A percentile compares a stretch with the other conserved stretches of the same genome.
Conservation (phyloP, 2,329 filamentous ascomycete genomes). For the Tothia fuscella region DNA sequence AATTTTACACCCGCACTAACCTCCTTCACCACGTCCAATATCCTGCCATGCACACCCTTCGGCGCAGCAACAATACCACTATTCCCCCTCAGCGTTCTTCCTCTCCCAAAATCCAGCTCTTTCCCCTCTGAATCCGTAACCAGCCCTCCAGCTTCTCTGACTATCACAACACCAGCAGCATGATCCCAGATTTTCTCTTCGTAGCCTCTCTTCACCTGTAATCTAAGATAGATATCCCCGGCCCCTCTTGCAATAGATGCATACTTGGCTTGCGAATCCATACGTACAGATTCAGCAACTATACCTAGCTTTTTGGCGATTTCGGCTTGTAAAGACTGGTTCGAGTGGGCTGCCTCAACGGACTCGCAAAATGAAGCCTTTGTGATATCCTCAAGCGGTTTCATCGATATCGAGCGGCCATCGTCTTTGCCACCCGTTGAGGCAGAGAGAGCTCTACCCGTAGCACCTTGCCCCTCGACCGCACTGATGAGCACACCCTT, state of each 20-base stretch:
- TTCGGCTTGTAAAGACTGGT: slow-evolving; percentile 73
- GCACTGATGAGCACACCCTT: slow-evolving; percentile 84
- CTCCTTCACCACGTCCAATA: slow-evolving; percentile 71
- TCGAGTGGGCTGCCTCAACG: slow-evolving; percentile 85
- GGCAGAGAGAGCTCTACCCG: slow-evolving; percentile 61
- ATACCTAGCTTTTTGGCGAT: slow-evolving; percentile 82
- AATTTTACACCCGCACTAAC: slow-evolving; percentile 46
- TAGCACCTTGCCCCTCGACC: slow-evolving; percentile 65
- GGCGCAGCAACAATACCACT: slow-evolving; percentile 90
- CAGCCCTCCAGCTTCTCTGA: slow-evolving; percentile 81
- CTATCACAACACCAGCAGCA: slow-evolving; percentile 86
- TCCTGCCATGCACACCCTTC: slow-evolving; percentile 58
- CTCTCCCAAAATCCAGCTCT: slow-evolving; percentile 72
- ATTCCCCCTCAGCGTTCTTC: slow-evolving; percentile 76
- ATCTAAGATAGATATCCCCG: slow-evolving; percentile 83
- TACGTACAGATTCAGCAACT: slow-evolving; percentile 75
- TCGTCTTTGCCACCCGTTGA: slow-evolving; percentile 39
- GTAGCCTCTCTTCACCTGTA: slow-evolving; percentile 78
- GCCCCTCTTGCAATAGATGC: slow-evolving; percentile 87
- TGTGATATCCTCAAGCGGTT: slow-evolving; percentile 57
- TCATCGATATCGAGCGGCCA: slow-evolving; percentile 65
- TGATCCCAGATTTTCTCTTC: slow-evolving; percentile 99
- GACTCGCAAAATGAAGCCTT: slow-evolving; percentile 92
- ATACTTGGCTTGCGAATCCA: slow-evolving; percentile 98
- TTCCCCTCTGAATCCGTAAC: slow-evolving; percentile 85